Evolutionary conservation across 2,329 filamentous ascomycete genomes (phyloP).

Genomic region (Alternaria panax): DNA sequence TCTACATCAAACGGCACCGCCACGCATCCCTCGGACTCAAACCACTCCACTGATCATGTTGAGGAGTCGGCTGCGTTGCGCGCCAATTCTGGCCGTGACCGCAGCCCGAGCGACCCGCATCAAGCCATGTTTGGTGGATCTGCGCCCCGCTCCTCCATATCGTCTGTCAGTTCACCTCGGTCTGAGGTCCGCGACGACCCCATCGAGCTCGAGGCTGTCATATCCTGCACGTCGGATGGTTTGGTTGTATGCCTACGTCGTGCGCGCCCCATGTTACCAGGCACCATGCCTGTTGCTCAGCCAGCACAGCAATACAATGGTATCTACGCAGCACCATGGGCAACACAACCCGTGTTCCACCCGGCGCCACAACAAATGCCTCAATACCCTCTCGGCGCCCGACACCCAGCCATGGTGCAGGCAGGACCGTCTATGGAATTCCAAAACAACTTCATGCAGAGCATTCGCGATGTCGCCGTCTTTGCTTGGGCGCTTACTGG

Average conservation of each 20-base stretch:
- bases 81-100: constrained; percentile 58
- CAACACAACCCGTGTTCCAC: constrained; percentile 66
- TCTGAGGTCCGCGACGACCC: constrained; percentile 47
- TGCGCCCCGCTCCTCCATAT: constrained; percentile 38
- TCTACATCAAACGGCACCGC: constrained; percentile 22
- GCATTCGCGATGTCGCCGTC: constrained; percentile 84
- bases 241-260: constrained; percentile 80
- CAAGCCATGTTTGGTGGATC: constrained; percentile 36
- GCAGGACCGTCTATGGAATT: constrained; percentile 53
- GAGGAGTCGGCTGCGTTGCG: constrained; percentile 36
- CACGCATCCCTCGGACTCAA: constrained; percentile 30
- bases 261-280: constrained; percentile 73
- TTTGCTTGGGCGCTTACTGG: constrained; percentile 84
- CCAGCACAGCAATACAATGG: constrained; percentile 54
- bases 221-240: constrained; percentile 89
- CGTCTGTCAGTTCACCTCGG: constrained; percentile 32
- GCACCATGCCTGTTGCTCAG: constrained; percentile 29
- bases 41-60: constrained; percentile 26
- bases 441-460: constrained; percentile 72
- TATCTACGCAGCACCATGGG: constrained; percentile 83
- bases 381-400: constrained; percentile 46
- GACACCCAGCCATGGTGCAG: constrained; percentile 55
- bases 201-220: constrained; percentile 85
- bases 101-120: constrained; percentile 49
- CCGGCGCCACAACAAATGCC: constrained; percentile 50